Evolutionary conservation across 2,329 filamentous ascomycete species (phyloP), one percentile per base, ranked within the genome.

Genomic region (Aspergillus sp.): DNA sequence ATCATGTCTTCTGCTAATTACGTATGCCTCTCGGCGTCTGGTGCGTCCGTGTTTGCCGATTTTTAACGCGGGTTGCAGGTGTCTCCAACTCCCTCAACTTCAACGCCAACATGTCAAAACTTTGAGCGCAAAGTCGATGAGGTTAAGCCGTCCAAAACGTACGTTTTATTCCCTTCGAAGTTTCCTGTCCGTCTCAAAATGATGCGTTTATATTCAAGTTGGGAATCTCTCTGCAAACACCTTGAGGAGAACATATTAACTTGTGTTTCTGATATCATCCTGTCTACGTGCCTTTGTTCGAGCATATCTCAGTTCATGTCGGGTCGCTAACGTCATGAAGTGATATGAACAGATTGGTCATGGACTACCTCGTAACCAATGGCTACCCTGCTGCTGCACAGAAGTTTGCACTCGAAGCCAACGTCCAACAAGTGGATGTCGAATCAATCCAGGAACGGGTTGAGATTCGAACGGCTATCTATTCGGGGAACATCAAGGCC

Each of bases 171-270:
- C 49, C 59, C 27, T 35, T 19, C 52, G 52, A 51, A 31, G 56
- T 53, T 44, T 48, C 41, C 52, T 11, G 41, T n/a, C 37, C 37
- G n/a, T 70, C 68, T 70, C 79, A 68, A 81, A 86, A 96, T 96
- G 93, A 96, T 90, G 85, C 72, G 81, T 83, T 85, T 66, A 58
- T 74, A 83, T 88, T 90, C 88, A 96, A 96, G 85, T 87, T 99
- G 95, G 95, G 95, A 99, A 99, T 99, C 95, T 99, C 96, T 99
- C 95, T 90, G 91, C 98, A 90, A 84, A 78, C 81, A 79, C 33
- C 78, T 84, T 99, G 95, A 90, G 89, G 95, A 99, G 87, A 91
- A 87, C 77, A 82, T 79, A 82, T 88, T 90, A 87, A 90, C 86
- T 89, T 90, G 87, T 86, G 79, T 84, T 83, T 87, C 86, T 88